Base-by-base conservation (phyloP, 805 yeast species). In the Wickerhamiella parazyma region DNA sequence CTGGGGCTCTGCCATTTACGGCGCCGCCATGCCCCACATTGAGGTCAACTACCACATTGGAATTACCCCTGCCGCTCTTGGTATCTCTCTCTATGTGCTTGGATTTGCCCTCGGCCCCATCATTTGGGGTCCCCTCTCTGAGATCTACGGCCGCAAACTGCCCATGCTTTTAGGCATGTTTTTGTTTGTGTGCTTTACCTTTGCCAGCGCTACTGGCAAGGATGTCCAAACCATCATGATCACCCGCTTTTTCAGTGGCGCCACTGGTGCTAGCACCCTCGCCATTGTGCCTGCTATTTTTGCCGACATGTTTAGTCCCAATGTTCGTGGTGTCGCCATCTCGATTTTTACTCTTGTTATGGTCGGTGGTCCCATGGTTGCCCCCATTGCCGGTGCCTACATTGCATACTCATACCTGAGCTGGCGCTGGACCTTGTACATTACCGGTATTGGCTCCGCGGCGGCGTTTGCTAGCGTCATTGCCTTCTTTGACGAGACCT, bases 21-120 rank as follows among this genome's bases (percentile, higher is more conserved):
- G 43, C 8, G 39, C 47, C 8, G 33, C 33, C 14, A 39, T 44
- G 33, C 43, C 31, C 9, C 19, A 24, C 19, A 25, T 40, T 14
- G 33, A 33, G 33, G 25, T 6, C 9, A 61, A 69, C 34, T 87
- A 60, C 61, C 72, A 72, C 46, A 75, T 87, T 38, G 78, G 81
- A 33, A 48, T 55, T 6, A 81, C 76, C 7, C 87, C 78, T n/a
- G 80, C 80, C 11, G 72, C 84, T 18, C 68, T 89, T 37, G 81
- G 84, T 45, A 71, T 86, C 9, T 76, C 95, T 0, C 67, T 87
- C 20, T 87, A 75, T 54, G 95, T 87, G n/a, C 61, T 85, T 34
- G 97, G 96, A 8, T 89, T 86, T 62, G 96, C 95, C 1, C 71
- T 84, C 0, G 95, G 96, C 17, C 97, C 97, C 4, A 67, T 87